A percentile compares a stretch with the other conserved stretches of the same genome.
phyloP scores from a whole-genome alignment of 768 basidiomycete genomes.

The Hericium rajendrae region DNA sequence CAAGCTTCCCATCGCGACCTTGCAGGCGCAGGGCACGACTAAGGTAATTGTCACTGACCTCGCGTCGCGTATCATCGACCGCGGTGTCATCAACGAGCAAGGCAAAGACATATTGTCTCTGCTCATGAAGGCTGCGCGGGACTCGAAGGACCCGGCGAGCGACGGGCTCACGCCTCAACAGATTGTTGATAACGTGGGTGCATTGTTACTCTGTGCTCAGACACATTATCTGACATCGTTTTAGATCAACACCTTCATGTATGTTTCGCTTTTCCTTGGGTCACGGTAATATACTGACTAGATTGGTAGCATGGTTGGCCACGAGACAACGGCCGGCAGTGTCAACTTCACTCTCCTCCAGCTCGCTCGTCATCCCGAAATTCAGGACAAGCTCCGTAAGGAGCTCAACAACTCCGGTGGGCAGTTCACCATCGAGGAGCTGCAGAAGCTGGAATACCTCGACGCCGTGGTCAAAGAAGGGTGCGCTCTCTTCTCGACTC shows the following conservation, averaged over 20 bases:
- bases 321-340: conserved; percentile 32
- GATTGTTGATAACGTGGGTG: conserved; percentile 16
- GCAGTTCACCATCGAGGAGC: conserved; percentile 27
- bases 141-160: not conserved
- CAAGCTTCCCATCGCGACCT: conserved; percentile 13
- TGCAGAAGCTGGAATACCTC: conserved; percentile 29
- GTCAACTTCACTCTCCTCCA: conserved; percentile 29
- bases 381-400: conserved; percentile 29
- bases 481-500: conserved; percentile 13
- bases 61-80: conserved; percentile 14
- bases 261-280: not conserved
- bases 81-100: conserved; percentile 12
- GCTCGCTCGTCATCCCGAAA: conserved; percentile 27
- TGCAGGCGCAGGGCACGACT: conserved; percentile 21
- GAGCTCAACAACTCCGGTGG: conserved; percentile 25
- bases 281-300: conserved; percentile 2
- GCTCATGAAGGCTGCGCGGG: conserved; percentile 13
- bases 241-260: conserved; percentile 26
- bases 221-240: conserved; percentile 3
- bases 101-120: conserved; percentile 16
- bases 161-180: conserved; percentile 12
- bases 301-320: conserved; percentile 24
- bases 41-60: conserved; percentile 19
- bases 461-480: conserved; percentile 35
- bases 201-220: not conserved